Evolutionary conservation across 176 grass and related monocot species (phyloP).

Genomic region (Musa troglodytarum): DNA sequence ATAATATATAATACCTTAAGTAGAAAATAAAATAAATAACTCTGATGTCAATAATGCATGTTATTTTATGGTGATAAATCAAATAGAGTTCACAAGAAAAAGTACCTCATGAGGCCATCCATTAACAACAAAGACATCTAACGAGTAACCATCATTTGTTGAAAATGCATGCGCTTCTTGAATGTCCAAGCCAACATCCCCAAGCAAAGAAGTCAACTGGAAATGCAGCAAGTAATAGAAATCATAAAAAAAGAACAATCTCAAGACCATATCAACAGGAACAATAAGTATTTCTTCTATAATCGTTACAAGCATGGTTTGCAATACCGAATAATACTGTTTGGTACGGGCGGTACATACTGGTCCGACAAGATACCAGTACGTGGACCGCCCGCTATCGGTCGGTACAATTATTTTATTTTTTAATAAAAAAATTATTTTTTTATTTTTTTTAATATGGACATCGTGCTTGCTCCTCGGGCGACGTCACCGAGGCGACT

Average conservation of each 20-base stretch:
- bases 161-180: conserved; percentile 40
- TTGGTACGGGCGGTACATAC: too few species aligned
- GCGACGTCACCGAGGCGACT: too few species aligned
- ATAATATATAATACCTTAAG: too few species aligned
- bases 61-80: neutral
- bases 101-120: conserved; percentile 31
- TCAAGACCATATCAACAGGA: neutral
- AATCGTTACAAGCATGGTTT: neutral
- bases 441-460: too few species aligned
- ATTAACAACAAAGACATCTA: conserved; percentile 36
- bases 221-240: neutral
- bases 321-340: too few species aligned
- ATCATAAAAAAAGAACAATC: neutral
- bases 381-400: too few species aligned
- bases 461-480: too few species aligned
- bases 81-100: neutral
- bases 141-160: conserved; percentile 34
- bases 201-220: conserved; percentile 27
- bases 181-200: conserved; percentile 23
- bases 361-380: too few species aligned
- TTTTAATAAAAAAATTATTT: too few species aligned
- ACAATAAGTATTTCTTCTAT: neutral
- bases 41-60: too few species aligned
- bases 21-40: too few species aligned
- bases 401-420: too few species aligned